Base-by-base conservation (phyloP, 148 eudicot species). In the Persicaria tinctoria region DNA sequence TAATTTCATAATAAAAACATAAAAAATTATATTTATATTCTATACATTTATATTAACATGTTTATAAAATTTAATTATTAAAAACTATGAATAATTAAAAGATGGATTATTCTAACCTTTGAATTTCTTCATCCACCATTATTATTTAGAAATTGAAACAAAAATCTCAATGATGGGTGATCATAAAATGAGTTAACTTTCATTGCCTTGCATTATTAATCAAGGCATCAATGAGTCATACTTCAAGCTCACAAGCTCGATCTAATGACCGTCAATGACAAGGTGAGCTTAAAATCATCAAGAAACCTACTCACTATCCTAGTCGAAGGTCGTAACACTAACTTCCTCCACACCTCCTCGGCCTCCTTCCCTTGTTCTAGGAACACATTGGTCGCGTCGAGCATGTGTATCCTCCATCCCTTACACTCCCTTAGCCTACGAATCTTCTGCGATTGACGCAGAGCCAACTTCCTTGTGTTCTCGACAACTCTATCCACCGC, bases 321-420 rank as follows among this genome's bases (percentile, higher is more conserved):
- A 64, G n/a, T 41, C 46, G 70, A 64, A 27, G 45, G 70, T 9
- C 46, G 44, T 8, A 41, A 10, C 70, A 64, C 70, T 5, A 23
- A 5, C 45, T 41, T 64, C 70, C n/a, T 41, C 70, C 70, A 64
- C 11, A 13, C 45, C 46, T 64, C 70, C 44, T 64, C 70, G 14
- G 70, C 45, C 6, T 64, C 70, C 13, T 64, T 41, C 0, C 70
- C 70, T 64, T 64, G 45, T 41, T 27, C 16, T 41, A 64, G 7
- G 45, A 64, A 64, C 16, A 64, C 70, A 11, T 41, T 27, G 45
- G 70, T 64, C 5, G 70, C 70, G 46, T 64, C 70, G n/a, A 64
- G 44, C 45, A 5, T 64, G 7, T 64, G 27, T 41, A 64, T 64
- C 13, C 45, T 64, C 70, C 70, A 64, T 13, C 46, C 27, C 46